Evolutionary conservation across 345 rosid species (phyloP), one percentile per base, ranked within the genome.

Genomic region (Acer yangbiense): DNA sequence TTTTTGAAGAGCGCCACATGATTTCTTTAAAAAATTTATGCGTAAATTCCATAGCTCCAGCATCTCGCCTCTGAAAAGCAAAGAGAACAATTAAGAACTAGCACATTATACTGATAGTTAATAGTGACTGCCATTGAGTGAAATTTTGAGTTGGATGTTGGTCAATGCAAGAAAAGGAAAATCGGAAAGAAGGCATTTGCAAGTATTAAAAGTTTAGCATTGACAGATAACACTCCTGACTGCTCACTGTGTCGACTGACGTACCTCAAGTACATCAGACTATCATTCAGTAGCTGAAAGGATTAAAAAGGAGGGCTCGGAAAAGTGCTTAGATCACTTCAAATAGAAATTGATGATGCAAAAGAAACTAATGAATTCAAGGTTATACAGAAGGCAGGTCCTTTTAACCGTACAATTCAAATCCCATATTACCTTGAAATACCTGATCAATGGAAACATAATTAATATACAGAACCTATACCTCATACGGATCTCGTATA

Each of bases 1-100:
- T 6, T 86, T 95, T 95, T 35, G 98, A 91, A 82, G 99, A 93
- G 69, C 99, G 99, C 99, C 98, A 95, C 98, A 95, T 92, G 54
- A 95, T 85, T 80, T 87, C 90, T 84, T 87, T 93, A 85, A 92
- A 95, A 77, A 92, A 74, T 0, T 82, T 87, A 76, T 92, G 97
- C 4, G 96, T 87, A 77, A 95, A 93, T 62, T 88, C 94, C 91
- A 92, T 85, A 32, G 97, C 97, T 70, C 87, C 86, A 54, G 64
- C 79, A 63, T 93, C 96, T 78, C 86, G 82, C 76, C 87, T 92
- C 99, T 95, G 90, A 75, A 82, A 75, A 76, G 60, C 67, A 67
- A 57, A 75, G 35, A 69, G 77, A 72, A 73, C 55, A 54, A 43
- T 13, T 25, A 48, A 61, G 44, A 73, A 71, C 21, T 48, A 48